A percentile compares a stretch with the other conserved stretches of the same genome.
Conservation (phyloP, 768 basidiomycete genomes). For the Thelephora aurantiotincta region DNA sequence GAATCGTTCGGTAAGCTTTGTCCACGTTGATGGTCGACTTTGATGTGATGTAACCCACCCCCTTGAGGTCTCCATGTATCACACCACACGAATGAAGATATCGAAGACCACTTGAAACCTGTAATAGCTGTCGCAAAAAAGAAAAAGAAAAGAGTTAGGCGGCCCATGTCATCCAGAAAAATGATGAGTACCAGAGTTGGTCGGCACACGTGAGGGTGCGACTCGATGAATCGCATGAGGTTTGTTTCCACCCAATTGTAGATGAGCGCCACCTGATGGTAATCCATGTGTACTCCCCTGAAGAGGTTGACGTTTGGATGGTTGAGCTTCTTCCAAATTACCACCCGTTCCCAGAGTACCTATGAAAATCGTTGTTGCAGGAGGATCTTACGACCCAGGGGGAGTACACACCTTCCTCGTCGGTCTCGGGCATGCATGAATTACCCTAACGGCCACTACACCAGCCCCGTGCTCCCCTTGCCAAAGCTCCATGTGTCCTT, state of each 20-base stretch:
- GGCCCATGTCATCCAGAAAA: too few relatives aligned
- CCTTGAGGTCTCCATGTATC: constrained; percentile 2
- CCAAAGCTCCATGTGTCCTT: not conserved
- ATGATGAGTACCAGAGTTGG: not conserved
- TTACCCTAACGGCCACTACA: not conserved
- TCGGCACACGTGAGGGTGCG: not conserved
- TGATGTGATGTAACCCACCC: not conserved
- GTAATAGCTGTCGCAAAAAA: not conserved
- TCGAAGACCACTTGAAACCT: not conserved
- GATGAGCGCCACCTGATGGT: not conserved
- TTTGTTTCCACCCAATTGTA: not conserved
- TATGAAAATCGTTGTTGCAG: too few relatives aligned
- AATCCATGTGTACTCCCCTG: not conserved
- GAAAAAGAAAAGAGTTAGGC: not conserved
- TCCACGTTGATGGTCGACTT: not conserved
- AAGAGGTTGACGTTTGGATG: not conserved
- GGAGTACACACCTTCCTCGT: not conserved
- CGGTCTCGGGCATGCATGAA: not conserved
- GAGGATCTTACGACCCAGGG: too few relatives aligned
- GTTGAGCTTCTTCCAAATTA: not conserved
- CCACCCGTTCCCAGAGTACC: too few relatives aligned
- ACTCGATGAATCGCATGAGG: not conserved
- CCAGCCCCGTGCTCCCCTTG: not conserved
- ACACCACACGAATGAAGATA: not conserved
- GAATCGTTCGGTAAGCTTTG: too few relatives aligned